Evolutionary conservation across 129 eudicot species (phyloP).

Genomic region (Centella asiatica): DNA sequence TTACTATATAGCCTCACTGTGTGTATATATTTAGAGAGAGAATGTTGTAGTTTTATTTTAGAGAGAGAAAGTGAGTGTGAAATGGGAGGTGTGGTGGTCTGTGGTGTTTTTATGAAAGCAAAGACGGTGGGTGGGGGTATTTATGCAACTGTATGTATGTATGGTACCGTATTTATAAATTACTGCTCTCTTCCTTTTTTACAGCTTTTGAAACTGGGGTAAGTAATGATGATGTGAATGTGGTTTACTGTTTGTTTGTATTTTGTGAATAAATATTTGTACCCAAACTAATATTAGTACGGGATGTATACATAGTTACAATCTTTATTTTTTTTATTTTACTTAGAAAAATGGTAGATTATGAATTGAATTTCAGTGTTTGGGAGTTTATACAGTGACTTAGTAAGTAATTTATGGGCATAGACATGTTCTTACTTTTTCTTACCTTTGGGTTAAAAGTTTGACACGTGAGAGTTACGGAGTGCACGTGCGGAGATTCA

Average conservation of each 20-base stretch:
- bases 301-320: no score
- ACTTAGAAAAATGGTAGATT: no score
- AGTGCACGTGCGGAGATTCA: constrained; percentile 30
- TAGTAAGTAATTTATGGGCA: no score
- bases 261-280: no score
- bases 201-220: constrained; percentile 6
- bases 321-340: no score
- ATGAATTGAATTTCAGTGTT: no score
- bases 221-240: constrained; percentile 1
- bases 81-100: neutral
- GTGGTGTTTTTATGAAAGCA: constrained; percentile 2
- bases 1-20: no score
- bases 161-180: no score
- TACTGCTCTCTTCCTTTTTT: constrained; percentile 6
- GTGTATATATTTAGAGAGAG: neutral
- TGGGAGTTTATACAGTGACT: no score
- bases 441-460: constrained; percentile 19
- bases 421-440: neutral
- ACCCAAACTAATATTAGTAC: no score
- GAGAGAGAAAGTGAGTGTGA: neutral
- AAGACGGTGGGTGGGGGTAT: constrained; percentile 21
- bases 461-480: constrained; percentile 32
- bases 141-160: constrained; percentile 5
- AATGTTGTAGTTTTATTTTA: no score
- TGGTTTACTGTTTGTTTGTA: neutral